Percentiles rank a stretch among this genome's conserved stretches.
Evolutionary conservation across 179 eudicot genomes (phyloP).

Genomic region (Actinidia arguta): DNA sequence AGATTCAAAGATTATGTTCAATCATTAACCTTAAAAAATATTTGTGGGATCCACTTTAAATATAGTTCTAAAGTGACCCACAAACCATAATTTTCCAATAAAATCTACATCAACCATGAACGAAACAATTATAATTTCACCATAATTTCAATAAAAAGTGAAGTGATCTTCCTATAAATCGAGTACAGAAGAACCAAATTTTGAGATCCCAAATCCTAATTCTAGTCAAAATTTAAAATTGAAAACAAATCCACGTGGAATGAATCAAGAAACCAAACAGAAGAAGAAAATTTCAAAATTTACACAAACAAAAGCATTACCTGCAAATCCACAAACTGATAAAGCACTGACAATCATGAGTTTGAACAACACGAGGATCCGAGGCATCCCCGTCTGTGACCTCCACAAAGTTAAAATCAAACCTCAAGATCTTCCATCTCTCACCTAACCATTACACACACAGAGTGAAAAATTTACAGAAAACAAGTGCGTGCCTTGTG

Average conservation of each 20-base stretch:
- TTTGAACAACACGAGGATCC: constrained; percentile 36
- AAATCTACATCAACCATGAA: neutral
- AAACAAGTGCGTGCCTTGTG: too few relatives aligned
- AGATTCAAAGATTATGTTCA: too few relatives aligned
- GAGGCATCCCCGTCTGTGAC: constrained; percentile 42
- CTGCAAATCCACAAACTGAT: constrained; percentile 64
- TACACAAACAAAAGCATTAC: constrained; percentile 42
- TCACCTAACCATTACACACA: constrained; percentile 18
- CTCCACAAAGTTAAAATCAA: constrained; percentile 8
- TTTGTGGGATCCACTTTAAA: too few relatives aligned
- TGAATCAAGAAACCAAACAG: neutral
- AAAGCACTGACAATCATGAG: constrained; percentile 40
- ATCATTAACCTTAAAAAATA: too few relatives aligned
- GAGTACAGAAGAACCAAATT: neutral
- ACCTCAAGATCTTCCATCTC: constrained; percentile 28
- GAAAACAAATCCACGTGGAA: constrained; percentile 7
- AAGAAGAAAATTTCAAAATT: constrained; percentile 9
- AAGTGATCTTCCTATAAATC: neutral
- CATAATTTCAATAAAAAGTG: neutral
- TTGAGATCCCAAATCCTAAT: constrained; percentile 17
- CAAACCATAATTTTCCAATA: too few relatives aligned
- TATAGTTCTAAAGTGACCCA: too few relatives aligned
- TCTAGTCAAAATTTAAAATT: constrained; percentile 13
- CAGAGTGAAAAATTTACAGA: constrained; percentile 16
- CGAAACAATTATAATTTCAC: neutral